These are phyloP conservation scores for Psilocybe cubensis DNA, from an alignment of 768 basidiomycete species.

Conservation along the genomic window DNA sequence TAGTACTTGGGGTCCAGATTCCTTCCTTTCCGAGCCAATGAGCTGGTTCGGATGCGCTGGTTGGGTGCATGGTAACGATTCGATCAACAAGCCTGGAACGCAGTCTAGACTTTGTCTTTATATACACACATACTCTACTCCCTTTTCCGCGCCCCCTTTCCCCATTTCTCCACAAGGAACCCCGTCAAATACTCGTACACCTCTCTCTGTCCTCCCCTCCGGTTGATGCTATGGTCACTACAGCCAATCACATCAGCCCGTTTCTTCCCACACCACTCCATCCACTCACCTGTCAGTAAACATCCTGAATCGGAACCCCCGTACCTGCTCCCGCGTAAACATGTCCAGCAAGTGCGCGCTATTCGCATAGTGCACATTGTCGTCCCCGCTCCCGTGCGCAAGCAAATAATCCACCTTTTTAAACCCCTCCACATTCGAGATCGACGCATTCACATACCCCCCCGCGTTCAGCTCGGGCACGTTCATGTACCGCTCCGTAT, in stretches of 20 bases:
- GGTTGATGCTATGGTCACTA: constrained; percentile 81
- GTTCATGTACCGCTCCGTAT: constrained; percentile 98
- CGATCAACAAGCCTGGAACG: constrained; percentile 4
- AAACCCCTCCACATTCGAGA: constrained; percentile 90
- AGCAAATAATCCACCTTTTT: constrained; percentile 78
- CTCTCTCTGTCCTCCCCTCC: constrained; percentile 80
- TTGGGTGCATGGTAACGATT: background rate
- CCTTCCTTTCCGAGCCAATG: background rate
- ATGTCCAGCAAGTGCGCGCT: constrained; percentile 92
- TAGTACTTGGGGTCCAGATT: background rate
- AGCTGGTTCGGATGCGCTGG: background rate
- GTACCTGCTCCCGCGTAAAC: constrained; percentile 77
- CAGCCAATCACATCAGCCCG: background rate
- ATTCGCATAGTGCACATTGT: constrained; percentile 96
- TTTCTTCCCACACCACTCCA: background rate
- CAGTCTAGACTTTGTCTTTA: constrained; percentile 11
- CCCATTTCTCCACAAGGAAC: constrained; percentile 94
- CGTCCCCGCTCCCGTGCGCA: constrained; percentile 93
- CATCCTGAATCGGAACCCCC: constrained; percentile 88
- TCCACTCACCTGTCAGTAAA: constrained; percentile 87
- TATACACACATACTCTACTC: constrained; percentile 28
- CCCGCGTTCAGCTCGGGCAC: constrained; percentile 75
- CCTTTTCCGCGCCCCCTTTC: constrained; percentile 77
- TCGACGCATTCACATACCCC: constrained; percentile 90
- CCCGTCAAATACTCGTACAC: constrained; percentile 84